phyloP scores from a whole-genome alignment of 73 alveolate species.

The Paramecium octaurelia region DNA sequence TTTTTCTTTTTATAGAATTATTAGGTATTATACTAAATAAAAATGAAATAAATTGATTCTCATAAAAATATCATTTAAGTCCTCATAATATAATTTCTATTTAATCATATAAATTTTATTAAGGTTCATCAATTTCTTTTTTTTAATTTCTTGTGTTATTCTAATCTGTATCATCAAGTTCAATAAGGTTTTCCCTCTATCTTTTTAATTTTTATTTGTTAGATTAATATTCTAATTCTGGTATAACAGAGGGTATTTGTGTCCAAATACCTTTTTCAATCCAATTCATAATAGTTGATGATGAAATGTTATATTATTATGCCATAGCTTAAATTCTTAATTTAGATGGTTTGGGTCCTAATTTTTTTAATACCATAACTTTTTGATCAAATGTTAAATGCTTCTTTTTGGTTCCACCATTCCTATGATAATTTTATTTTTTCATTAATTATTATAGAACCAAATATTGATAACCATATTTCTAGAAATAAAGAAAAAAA shows the following conservation, averaged over 20 bases:
- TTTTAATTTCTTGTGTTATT: background rate
- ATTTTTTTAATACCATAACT: background rate
- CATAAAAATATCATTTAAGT: background rate
- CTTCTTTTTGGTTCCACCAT: constrained; percentile 8
- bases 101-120: background rate
- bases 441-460: background rate
- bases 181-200: background rate
- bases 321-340: constrained; percentile 5
- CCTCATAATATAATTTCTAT: background rate
- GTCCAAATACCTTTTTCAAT: constrained; percentile 11
- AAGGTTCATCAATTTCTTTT: background rate
- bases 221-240: background rate
- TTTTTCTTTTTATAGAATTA: too few species aligned
- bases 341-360: background rate
- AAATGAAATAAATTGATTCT: background rate
- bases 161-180: background rate
- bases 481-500: background rate
- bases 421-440: background rate
- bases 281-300: background rate
- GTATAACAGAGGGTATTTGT: background rate
- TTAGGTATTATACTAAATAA: background rate
- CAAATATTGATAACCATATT: background rate
- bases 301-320: background rate
- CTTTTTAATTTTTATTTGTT: background rate
- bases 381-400: background rate